Base-by-base conservation (phyloP, 768 basidiomycete genomes). In the Tubosaeta brunneosetosa region DNA sequence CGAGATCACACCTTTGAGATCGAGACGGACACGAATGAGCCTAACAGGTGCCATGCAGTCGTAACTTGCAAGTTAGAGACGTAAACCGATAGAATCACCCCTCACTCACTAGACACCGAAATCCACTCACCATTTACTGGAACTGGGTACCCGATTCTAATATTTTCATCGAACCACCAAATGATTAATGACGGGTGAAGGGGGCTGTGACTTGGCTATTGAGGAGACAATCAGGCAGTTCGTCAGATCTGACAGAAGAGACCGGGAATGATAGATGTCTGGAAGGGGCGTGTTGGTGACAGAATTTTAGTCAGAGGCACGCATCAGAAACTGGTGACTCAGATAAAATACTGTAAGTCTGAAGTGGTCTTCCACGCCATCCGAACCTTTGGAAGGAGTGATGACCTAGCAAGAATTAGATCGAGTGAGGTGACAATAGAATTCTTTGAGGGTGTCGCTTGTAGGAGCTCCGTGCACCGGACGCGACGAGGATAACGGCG, bases 1-100 rank as follows among this genome's bases (percentile, higher is more conserved):
- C 56, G 2, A 59, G 34, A 38, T 11, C 65, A 27, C 57, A 53
- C 31, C 56, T 65, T 16, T 65, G 47, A 64, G 38, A 7, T 3
- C 8, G 31, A 27, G 22, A 22, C 17, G 9, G 8, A 38, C n/a
- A 19, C 19, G 13, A 25, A 19, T 12, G 19, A 10, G 19, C 19
- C 11, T 40, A 5, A 40, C 40, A 19, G 22, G 13, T 12, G n/a
- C 19, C 22, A 16, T 12, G 3, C 1, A 10, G 19, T 14, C 4
- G 10, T 27, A 32, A 16, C 11, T 32, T 16, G 37, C n/a, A 1
- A 9, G 25, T 10, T 40, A 41, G 47, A 42, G 27, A 41, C 29
- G 10, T 26, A 44, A n/a, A 14, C 17, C 22, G 9, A 29, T 38
- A 27, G 33, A 22, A 62, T 47, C 60, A 46, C 60, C 36, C 17